Evolutionary conservation across 495 filamentous ascomycete genomes (phyloP), one percentile per base, ranked within the genome.

Genomic region (Annulohypoxylon nitens): DNA sequence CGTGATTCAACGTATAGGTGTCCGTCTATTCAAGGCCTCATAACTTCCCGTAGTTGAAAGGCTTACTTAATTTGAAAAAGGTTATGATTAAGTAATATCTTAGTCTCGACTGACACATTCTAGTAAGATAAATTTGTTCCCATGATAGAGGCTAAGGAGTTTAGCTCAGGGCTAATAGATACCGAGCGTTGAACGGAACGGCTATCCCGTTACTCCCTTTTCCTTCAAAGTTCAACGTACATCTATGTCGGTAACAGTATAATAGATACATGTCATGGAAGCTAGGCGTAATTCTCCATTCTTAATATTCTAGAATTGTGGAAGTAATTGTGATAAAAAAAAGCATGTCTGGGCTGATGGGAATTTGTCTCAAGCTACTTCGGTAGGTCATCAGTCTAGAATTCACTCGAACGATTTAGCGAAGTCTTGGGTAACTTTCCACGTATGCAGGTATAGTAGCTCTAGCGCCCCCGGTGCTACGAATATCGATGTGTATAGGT

Each of bases 111-210:
- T 57, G 34, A 59, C 16, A 26, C 30, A 63, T 51, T 36, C 37
- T 4, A 23, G 60, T 14, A 18, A 23, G 47, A 64, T 57, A 26
- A 64, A 20, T 43, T 36, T 25, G 51, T 51, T 50, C 58, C 53
- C 59, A 26, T 72, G 64, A 68, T 67, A 8, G 54, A 30, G 58
- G 16, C 68, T 64, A 69, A 71, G 36, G 48, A 34, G 23, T 39
- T 71, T 39, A 59, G 55, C 55, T 39, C n/a, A 23, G 48, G 39
- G 59, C 34, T 64, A 47, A 67, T 45, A 60, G 48, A 51, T 23
- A 51, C 48, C 48, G 50, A 51, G 39, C 50, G 53, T 43, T 53
- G 30, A 71, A 25, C 48, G 20, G 48, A 70, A 64, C 61, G 41
- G 53, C 10, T 59, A 63, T 51, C 36, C 26, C 25, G 41, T 23